A percentile compares a stretch with the other conserved stretches of the same genome.
These are phyloP conservation scores for Colletotrichum orbiculare DNA, from an alignment of 2,329 filamentous ascomycete species.

Conservation along the genomic window DNA sequence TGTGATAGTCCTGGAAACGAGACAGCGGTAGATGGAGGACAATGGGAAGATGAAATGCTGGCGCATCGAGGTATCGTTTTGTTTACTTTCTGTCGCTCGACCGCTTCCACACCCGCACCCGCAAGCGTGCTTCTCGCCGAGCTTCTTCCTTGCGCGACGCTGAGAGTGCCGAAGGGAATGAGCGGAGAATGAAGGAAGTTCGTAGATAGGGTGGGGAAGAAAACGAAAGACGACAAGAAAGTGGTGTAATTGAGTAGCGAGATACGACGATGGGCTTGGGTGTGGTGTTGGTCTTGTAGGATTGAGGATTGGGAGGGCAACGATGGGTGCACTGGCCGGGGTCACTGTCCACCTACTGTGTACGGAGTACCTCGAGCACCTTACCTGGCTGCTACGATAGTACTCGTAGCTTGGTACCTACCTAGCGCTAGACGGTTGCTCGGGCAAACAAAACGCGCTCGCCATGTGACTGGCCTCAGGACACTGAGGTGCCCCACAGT, in stretches of 20 bases:
- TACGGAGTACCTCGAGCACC: too few relatives aligned
- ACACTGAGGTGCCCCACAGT: neutral
- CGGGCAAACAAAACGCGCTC: slow-evolving; percentile 34
- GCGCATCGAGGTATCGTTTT: slow-evolving; percentile 19
- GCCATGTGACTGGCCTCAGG: neutral
- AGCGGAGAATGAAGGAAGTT: neutral
- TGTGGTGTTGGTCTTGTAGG: slow-evolving; percentile 28
- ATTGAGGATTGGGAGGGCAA: slow-evolving; percentile 34
- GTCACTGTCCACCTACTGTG: slow-evolving; percentile 1
- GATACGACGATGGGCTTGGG: slow-evolving; percentile 3
- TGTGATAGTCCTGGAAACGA: too few relatives aligned
- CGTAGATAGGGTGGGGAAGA: neutral
- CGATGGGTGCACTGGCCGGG: slow-evolving; percentile 16
- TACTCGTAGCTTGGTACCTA: neutral
- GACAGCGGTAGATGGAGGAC: neutral
- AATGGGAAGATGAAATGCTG: slow-evolving; percentile 8
- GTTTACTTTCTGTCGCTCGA: slow-evolving; percentile 31
- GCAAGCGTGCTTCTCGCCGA: slow-evolving; percentile 17
- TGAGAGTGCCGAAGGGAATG: neutral
- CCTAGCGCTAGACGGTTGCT: slow-evolving; percentile 22
- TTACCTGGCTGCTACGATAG: too few relatives aligned
- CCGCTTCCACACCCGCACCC: slow-evolving; percentile 21
- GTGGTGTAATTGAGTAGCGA: slow-evolving; percentile 6
- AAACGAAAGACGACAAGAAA: neutral
- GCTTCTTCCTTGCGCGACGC: slow-evolving; percentile 29